Evolutionary conservation across 2,329 filamentous ascomycete species (phyloP), one percentile per base, ranked within the genome.

Genomic region (Colletotrichum destructivum): DNA sequence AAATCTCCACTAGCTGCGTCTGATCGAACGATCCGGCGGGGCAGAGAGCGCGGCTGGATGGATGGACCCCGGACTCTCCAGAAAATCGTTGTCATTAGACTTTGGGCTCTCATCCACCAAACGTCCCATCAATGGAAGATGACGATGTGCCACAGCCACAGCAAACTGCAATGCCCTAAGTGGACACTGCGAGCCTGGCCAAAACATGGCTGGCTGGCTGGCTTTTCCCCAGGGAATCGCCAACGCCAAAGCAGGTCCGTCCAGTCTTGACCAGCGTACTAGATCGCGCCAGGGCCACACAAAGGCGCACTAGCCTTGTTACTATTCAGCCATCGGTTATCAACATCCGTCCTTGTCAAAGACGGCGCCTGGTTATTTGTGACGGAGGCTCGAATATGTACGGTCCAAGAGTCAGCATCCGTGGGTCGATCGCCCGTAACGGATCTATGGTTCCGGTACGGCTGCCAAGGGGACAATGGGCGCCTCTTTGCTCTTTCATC

Each of bases 331-430:
- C 51, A 62, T 59, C 38, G 44, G n/a, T 59, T 44, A 16, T 35
- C 47, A 40, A 38, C 49, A 18, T 40, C 31, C 40, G 31, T 51
- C 56, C 40, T 49, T 42, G 42, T 47, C 6, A 18, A 46, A 46
- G 68, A 67, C 57, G 57, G 64, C 62, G 56, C 57, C 68, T 68
- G 56, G 51, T 42, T 71, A 57, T 59, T 62, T 40, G 47, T 18
- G 55, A 52, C 57, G 35, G 44, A 57, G 69, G 57, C 38, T 52
- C n/a, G 46, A 21, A 23, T 38, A 15, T 67, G 23, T 35, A n/a
- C 44, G 56, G 64, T 16, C 57, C 56, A 44, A 52, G 64, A 59
- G 51, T n/a, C 64, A 68, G 57, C 56, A 40, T 54, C 31, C 44
- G 54, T 38, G 18, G 46, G 23, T 55, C 57, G 65, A 49, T 55